Base-by-base conservation (phyloP, 1,284 basidiomycete genomes). In the Marasmius oreades region DNA sequence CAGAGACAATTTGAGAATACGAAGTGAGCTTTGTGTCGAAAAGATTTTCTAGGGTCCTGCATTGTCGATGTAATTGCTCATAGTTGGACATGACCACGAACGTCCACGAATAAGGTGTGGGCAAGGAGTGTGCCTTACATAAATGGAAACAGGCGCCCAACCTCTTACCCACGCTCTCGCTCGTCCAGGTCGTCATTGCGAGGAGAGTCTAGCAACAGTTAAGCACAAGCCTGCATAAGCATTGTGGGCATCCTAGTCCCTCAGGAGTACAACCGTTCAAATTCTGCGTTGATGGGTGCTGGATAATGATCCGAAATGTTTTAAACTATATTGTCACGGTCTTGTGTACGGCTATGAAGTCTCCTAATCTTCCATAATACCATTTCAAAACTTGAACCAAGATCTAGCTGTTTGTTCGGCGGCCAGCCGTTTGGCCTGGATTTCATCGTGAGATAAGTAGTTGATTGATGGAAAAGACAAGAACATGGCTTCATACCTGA, bases 11-110 rank as follows among this genome's bases (percentile, higher is more conserved):
- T 61, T 91, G 89, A 22, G 92, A 87, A 71, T 98, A 98, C 6
- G 90, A 79, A 0, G 92, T 92, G 20, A 98, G 80, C 70, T 97
- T 95, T 34, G 90, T 79, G 69, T 97, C 93, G 63, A 98, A 90
- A 24, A 94, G 82, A 43, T 92, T 89, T 70, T 97, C 94, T 31
- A 97, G 84, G 6, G 93, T 94, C 63, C 94, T 81, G 69, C 92
- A 93, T 73, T 95, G 92, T 60, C 92, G 78, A 65, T 95, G 88
- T 39, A 92, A 74, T 55, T 85, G 80, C 64, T 92, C 90, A 71
- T 91, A 92, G 60, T 76, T 84, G 52, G 86, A 78, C 88, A 90
- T 90, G 54, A n/a, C 33, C 33, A 12, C 12, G 34, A 22, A 22
- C 28, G 20, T 23, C 50, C 23, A 14, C 14, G 34, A 18, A 18